Conservation (phyloP, 345 rosid genomes). For the Corchorus capsularis region DNA sequence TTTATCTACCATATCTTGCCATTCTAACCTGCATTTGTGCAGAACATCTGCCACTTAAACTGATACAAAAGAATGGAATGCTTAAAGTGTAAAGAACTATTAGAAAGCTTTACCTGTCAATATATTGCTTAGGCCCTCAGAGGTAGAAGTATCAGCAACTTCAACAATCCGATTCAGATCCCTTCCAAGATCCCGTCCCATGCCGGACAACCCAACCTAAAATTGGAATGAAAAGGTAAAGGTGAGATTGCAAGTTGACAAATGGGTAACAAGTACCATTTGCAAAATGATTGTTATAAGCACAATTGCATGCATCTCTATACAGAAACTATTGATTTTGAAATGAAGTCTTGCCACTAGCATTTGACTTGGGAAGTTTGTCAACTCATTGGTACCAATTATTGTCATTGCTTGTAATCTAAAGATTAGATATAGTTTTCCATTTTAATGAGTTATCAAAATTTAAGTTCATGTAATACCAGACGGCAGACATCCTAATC, state of each 20-base stretch:
- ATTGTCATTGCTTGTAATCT: neutral
- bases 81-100: neutral
- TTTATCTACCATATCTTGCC: neutral
- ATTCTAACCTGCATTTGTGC: neutral
- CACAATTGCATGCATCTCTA: neutral
- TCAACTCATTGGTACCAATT: neutral
- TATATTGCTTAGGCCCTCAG: conserved; percentile 76
- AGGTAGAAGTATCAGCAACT: conserved; percentile 82
- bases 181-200: conserved; percentile 73
- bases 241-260: conserved; percentile 1
- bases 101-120: conserved; percentile 67
- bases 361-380: neutral
- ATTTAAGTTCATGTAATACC: too few relatives aligned
- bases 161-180: conserved; percentile 88
- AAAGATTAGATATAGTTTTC: neutral
- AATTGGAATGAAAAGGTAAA: neutral
- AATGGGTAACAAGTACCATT: neutral
- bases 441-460: too few relatives aligned
- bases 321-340: neutral
- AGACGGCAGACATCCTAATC: neutral
- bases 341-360: neutral
- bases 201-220: conserved; percentile 87
- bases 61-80: neutral
- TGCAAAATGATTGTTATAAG: neutral
- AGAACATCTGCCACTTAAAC: neutral